Percentiles rank a stretch among this genome's conserved stretches.
Conservation (phyloP, 192 early-diverging fungal species). For the Coemansia biformis region DNA sequence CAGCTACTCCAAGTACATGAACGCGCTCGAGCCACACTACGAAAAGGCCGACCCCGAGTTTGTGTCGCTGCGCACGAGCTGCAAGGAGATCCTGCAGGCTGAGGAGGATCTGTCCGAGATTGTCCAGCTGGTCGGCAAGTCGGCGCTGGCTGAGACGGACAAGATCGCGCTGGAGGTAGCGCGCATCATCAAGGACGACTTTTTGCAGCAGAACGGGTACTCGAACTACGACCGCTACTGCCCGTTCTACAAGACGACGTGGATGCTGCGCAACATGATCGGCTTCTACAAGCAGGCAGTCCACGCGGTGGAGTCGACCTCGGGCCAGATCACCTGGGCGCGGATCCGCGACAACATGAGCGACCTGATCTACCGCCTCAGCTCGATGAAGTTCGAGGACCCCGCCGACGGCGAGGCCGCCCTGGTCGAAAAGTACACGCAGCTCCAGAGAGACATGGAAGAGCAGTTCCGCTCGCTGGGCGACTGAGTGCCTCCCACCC, state of each 20-base stretch:
- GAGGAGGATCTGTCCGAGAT: conserved; percentile 99
- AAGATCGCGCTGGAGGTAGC: conserved; percentile 99
- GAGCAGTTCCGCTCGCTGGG: conserved; percentile 80
- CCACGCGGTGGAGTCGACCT: conserved; percentile 90
- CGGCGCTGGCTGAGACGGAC: conserved; percentile 85
- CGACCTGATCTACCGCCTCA: conserved; percentile 93
- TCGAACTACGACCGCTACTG: conserved; percentile 98
- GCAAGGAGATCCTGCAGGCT: conserved; percentile 96
- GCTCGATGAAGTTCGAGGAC: conserved; percentile 99
- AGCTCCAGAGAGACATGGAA: conserved; percentile 93
- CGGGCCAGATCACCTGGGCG: conserved; percentile 86
- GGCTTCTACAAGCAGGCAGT: conserved; percentile 91
- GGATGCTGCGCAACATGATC: conserved; percentile 98
- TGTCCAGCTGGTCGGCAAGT: conserved; percentile 99
- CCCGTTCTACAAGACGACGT: conserved; percentile 99
- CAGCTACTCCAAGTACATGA: conserved; percentile 97
- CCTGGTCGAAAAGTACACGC: conserved; percentile 80
- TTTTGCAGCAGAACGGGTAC: conserved; percentile 99
- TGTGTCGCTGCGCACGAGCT: conserved; percentile 81
- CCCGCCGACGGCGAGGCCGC: conserved; percentile 91
- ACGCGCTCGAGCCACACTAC: conserved; percentile 93
- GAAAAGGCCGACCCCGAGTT: conserved; percentile 95
- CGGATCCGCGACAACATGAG: conserved; percentile 90
- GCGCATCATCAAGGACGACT: conserved; percentile 98
- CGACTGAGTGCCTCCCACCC: conserved; percentile 48